Conservation (phyloP, 176 grass and related monocot species). For the Guadua angustifolia region DNA sequence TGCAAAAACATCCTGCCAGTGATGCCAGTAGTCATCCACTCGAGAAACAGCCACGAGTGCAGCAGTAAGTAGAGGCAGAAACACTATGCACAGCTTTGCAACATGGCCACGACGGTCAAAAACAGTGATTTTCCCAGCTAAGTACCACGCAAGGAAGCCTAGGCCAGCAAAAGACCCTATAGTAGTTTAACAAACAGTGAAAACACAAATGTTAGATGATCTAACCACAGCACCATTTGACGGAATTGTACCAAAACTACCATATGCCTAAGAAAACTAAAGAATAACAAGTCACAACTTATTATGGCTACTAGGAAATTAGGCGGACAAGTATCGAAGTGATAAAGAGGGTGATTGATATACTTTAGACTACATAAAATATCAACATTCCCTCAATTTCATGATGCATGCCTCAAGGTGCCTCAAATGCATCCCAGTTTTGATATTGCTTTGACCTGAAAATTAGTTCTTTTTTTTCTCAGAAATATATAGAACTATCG, state of each 20-base stretch:
- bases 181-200: slow-evolving; percentile 9
- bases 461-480: background rate
- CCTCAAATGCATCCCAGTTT: slow-evolving; percentile 5
- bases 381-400: background rate
- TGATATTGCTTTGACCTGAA: background rate
- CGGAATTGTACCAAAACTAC: background rate
- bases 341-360: background rate
- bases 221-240: background rate
- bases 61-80: slow-evolving; percentile 71
- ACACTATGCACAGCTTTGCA: slow-evolving; percentile 71
- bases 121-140: slow-evolving; percentile 76
- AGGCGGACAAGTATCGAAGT: background rate
- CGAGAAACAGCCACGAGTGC: slow-evolving; percentile 76
- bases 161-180: slow-evolving; percentile 86
- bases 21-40: slow-evolving; percentile 95
- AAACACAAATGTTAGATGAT: slow-evolving; percentile 21
- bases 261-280: slow-evolving; percentile 19
- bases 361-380: background rate
- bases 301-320: background rate
- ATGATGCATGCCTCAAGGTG: background rate
- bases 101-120: slow-evolving; percentile 78
- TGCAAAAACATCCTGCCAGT: slow-evolving; percentile 87
- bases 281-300: background rate
- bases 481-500: background rate
- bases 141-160: slow-evolving; percentile 85